Evolutionary conservation across 1,284 basidiomycete species (phyloP).

Genomic region (Pseudozyma sp.): DNA sequence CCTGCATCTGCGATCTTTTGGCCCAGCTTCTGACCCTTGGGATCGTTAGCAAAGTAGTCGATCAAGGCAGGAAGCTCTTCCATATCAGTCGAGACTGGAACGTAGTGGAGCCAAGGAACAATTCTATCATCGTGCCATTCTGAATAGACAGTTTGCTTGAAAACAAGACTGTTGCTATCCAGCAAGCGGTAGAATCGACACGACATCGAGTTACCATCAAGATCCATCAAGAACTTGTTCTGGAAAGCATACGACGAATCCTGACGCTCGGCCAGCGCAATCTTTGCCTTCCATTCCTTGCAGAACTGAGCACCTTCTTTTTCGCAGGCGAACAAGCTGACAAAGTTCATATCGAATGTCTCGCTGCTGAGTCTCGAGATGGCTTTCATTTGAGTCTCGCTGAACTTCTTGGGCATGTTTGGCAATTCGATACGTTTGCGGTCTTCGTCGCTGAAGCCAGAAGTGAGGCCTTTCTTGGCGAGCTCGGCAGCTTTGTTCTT

Average conservation of each 20-base stretch:
- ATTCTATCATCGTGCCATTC: slow-evolving; percentile 44
- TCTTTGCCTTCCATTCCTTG: slow-evolving; percentile 15
- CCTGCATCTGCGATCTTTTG: slow-evolving; percentile 15
- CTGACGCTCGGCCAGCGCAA: slow-evolving; percentile 2
- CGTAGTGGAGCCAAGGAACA: slow-evolving; percentile 40
- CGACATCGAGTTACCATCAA: slow-evolving; percentile 43
- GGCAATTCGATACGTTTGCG: slow-evolving; percentile 6
- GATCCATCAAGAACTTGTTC: slow-evolving; percentile 36
- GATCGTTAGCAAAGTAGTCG: slow-evolving; percentile 31
- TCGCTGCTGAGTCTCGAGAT: slow-evolving; percentile 15
- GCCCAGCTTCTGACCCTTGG: slow-evolving; percentile 12
- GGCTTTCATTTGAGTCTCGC: slow-evolving; percentile 8
- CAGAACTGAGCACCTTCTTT: slow-evolving; percentile 18
- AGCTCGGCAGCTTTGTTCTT: slow-evolving; percentile 12
- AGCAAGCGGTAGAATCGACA: slow-evolving; percentile 38
- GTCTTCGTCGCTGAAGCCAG: slow-evolving; percentile 2
- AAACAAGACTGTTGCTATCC: slow-evolving; percentile 44
- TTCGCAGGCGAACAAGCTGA: slow-evolving; percentile 2
- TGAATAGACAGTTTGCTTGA: slow-evolving; percentile 37
- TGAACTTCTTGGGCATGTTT: slow-evolving; percentile 25
- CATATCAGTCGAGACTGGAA: slow-evolving; percentile 23
- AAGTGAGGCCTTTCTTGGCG: neutral
- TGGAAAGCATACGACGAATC: slow-evolving; percentile 11
- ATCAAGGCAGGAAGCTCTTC: slow-evolving; percentile 34
- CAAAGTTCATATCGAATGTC: slow-evolving; percentile 29